These are phyloP conservation scores for Pseudotsuga menziesii DNA, from an alignment of 75 land plant species.

Conservation along the genomic window DNA sequence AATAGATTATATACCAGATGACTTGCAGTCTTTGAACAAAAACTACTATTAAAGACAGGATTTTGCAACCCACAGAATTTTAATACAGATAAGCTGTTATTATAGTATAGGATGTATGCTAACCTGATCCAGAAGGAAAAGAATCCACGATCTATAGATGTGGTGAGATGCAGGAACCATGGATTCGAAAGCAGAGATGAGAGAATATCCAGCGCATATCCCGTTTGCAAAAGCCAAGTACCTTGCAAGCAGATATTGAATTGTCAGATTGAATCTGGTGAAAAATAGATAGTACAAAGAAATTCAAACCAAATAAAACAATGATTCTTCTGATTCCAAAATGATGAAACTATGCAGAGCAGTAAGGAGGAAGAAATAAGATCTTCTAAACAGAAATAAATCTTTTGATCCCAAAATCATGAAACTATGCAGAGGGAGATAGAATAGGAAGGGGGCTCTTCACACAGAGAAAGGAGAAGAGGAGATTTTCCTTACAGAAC, in stretches of 20 bases:
- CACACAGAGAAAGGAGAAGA: no score
- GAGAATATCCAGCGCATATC: slow-evolving; percentile 52
- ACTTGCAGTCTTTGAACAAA: neutral
- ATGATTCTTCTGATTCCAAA: neutral
- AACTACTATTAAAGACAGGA: neutral
- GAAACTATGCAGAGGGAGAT: neutral
- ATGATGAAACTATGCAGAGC: no score
- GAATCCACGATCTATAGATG: slow-evolving; percentile 29
- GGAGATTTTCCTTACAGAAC: no score
- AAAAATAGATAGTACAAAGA: neutral
- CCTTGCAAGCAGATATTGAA: slow-evolving; percentile 12
- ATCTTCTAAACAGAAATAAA: no score
- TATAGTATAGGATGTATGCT: neutral
- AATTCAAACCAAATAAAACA: neutral
- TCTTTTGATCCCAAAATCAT: neutral
- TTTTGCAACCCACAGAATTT: no score
- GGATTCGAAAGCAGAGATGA: slow-evolving; percentile 35
- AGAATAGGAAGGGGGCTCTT: no score
- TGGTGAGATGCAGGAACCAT: slow-evolving; percentile 23
- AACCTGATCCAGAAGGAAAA: slow-evolving; percentile 62
- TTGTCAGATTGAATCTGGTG: no score
- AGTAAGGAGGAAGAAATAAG: no score
- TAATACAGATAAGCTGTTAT: no score
- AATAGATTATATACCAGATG: neutral
- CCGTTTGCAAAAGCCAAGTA: slow-evolving; percentile 65